A percentile compares a stretch with the other conserved stretches of the same genome.
phyloP scores from a whole-genome alignment of 495 filamentous ascomycete genomes.

The Xylaria longipes region DNA sequence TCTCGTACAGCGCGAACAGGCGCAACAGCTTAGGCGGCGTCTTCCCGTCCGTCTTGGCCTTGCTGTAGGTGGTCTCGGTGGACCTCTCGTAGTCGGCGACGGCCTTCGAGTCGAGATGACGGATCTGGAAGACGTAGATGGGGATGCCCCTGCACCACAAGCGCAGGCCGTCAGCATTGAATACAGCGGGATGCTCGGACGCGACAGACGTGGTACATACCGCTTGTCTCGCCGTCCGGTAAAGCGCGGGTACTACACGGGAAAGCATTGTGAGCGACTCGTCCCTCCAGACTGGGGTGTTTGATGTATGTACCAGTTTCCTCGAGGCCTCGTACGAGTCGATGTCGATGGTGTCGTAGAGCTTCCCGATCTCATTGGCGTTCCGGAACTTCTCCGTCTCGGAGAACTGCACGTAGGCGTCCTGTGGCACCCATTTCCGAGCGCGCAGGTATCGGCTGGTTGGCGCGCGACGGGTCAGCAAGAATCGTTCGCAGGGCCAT shows the following conservation, averaged over 20 bases:
- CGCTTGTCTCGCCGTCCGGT: constrained; percentile 81
- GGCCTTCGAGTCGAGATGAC: constrained; percentile 78
- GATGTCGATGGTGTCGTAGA: constrained; percentile 81
- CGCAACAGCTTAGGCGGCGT: constrained; percentile 73
- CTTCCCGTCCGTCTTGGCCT: constrained; percentile 63
- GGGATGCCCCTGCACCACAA: constrained; percentile 72
- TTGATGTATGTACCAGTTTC: constrained; percentile 65
- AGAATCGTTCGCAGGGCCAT: constrained; percentile 23
- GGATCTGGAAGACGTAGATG: constrained; percentile 86
- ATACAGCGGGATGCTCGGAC: not conserved
- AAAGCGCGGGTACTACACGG: constrained; percentile 84
- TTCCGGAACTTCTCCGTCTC: constrained; percentile 88
- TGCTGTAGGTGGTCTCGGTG: constrained; percentile 58
- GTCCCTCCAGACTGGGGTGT: not conserved
- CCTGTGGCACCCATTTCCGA: constrained; percentile 71
- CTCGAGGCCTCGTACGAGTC: constrained; percentile 81
- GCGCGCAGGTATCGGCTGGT: constrained; percentile 80
- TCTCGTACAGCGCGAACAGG: constrained; percentile 88
- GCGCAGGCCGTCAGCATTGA: constrained; percentile 9
- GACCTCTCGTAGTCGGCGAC: constrained; percentile 75
- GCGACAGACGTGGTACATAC: constrained; percentile 28
- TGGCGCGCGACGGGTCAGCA: constrained; percentile 19
- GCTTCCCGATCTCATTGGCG: constrained; percentile 72
- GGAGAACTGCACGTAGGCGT: constrained; percentile 83
- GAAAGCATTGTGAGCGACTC: constrained; percentile 21